Conservation (phyloP, 192 early-diverging fungal species). For the Lunasporangiospora selenospora region DNA sequence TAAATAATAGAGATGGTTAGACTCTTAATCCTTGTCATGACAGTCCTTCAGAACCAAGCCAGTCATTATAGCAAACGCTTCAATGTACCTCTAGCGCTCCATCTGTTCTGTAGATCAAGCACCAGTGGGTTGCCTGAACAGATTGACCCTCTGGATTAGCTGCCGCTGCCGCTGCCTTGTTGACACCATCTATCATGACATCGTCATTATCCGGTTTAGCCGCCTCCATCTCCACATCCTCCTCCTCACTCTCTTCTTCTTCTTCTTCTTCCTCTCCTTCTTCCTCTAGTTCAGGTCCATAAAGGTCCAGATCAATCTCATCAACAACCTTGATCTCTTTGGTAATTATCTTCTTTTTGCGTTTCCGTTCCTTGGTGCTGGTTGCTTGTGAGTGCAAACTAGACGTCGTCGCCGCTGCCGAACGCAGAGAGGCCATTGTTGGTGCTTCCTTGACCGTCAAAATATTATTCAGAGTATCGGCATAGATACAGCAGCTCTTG, state of each 20-base stretch:
- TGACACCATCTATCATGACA: conserved; percentile 36
- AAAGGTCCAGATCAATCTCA: conserved; percentile 46
- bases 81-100: conserved; percentile 71
- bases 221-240: conserved; percentile 13
- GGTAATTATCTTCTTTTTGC: conserved; percentile 28
- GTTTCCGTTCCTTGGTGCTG: conserved; percentile 8
- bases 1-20: background rate
- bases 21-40: too few relatives aligned
- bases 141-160: conserved; percentile 46
- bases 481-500: conserved; percentile 41
- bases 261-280: conserved; percentile 53
- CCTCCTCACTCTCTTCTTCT: conserved; percentile 52
- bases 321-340: conserved; percentile 15
- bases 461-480: conserved; percentile 22
- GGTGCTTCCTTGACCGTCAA: conserved; percentile 35
- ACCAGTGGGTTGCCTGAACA: conserved; percentile 64
- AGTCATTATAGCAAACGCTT: too few relatives aligned
- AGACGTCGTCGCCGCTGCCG: conserved; percentile 1
- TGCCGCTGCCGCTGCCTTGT: conserved; percentile 28
- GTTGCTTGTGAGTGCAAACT: background rate
- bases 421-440: conserved; percentile 38
- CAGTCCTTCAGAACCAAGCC: too few relatives aligned
- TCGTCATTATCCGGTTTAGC: conserved; percentile 50
- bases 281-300: conserved; percentile 30
- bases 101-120: conserved; percentile 64